A percentile compares a stretch with the other conserved stretches of the same genome.
Evolutionary conservation across 2,329 filamentous ascomycete species (phyloP).

Genomic region (Neoascochyta sp.): DNA sequence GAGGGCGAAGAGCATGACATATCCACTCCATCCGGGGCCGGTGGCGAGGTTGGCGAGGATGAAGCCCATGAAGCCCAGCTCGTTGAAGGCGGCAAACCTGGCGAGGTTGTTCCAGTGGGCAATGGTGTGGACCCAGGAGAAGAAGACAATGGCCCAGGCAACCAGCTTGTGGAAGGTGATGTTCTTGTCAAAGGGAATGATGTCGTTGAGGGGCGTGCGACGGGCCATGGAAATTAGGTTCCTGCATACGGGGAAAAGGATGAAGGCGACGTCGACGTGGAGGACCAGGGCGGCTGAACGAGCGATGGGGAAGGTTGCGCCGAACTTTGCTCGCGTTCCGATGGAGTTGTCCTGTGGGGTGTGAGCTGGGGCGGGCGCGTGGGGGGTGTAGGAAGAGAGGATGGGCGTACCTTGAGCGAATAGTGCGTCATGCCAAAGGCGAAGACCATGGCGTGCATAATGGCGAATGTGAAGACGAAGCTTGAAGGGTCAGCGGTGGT

Average conservation of each 20-base stretch:
- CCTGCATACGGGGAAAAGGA: constrained; percentile 78
- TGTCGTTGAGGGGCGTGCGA: constrained; percentile 77
- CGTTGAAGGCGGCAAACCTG: constrained; percentile 69
- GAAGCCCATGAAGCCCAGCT: constrained; percentile 74
- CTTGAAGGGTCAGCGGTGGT: constrained; percentile 44
- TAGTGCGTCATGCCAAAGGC: constrained; percentile 78
- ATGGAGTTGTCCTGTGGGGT: constrained; percentile 58
- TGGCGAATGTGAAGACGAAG: constrained; percentile 71
- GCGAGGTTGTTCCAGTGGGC: constrained; percentile 87
- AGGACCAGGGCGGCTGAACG: constrained; percentile 71
- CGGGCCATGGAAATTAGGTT: constrained; percentile 78
- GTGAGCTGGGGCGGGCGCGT: constrained; percentile 12
- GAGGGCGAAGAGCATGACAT: constrained; percentile 74
- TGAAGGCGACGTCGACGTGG: constrained; percentile 75
- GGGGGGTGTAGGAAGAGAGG: no score
- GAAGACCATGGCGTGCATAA: constrained; percentile 73
- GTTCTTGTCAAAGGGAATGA: constrained; percentile 86
- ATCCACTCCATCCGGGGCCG: constrained; percentile 81
- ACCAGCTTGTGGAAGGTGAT: constrained; percentile 83
- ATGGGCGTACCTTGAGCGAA: constrained; percentile 62
- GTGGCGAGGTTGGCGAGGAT: constrained; percentile 73
- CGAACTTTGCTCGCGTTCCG: constrained; percentile 63
- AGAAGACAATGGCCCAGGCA: constrained; percentile 85
- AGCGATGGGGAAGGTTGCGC: constrained; percentile 72
- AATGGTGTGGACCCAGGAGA: constrained; percentile 80